Conservation (phyloP, 305 asterid genomes). For the Nicotiana rustica region DNA sequence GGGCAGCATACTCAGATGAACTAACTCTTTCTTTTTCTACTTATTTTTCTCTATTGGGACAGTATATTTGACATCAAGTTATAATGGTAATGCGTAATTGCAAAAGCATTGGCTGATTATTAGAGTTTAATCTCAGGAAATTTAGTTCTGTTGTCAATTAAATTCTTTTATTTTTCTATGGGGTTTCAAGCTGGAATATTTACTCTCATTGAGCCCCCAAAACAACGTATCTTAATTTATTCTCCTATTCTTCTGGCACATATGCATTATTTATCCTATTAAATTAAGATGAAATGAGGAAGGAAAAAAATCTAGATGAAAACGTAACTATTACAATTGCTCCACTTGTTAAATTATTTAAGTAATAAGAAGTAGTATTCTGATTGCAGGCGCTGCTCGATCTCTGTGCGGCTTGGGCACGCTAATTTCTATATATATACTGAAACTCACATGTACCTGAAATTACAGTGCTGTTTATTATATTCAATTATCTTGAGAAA, state of each 20-base stretch:
- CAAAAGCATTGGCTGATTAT: background rate
- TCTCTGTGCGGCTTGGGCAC: background rate
- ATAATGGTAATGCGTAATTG: background rate
- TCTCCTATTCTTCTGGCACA: background rate
- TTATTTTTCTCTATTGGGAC: background rate
- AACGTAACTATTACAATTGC: conserved; percentile 4
- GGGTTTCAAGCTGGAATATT: background rate
- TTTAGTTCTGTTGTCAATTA: too few species aligned
- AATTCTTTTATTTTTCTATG: too few species aligned
- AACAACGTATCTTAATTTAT: background rate
- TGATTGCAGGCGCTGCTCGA: background rate
- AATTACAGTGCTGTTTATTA: background rate
- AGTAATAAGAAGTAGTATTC: background rate
- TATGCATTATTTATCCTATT: conserved; percentile 8
- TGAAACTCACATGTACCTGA: background rate
- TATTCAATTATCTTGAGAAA: background rate
- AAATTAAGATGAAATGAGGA: background rate
- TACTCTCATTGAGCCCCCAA: conserved; percentile 24
- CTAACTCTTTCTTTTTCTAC: background rate
- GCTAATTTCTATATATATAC: background rate
- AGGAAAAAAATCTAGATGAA: background rate
- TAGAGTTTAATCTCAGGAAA: background rate
- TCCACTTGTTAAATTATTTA: background rate
- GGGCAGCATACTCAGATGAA: background rate
- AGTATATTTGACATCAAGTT: background rate